These are phyloP conservation scores for Phialemonium atrogriseum DNA, from an alignment of 2,329 filamentous ascomycete species.

Conservation along the genomic window DNA sequence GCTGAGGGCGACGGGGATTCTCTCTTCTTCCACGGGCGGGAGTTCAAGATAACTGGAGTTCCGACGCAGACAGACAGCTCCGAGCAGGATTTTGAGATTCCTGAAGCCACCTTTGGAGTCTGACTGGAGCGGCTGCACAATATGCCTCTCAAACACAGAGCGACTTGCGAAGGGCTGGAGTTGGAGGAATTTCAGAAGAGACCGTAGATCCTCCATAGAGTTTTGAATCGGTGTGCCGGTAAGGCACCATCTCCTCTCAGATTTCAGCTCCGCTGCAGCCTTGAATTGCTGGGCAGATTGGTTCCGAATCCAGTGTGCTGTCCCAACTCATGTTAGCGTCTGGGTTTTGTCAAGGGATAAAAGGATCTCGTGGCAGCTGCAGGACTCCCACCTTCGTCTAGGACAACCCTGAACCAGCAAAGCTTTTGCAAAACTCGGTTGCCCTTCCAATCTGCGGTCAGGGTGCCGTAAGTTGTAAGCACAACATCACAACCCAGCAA, in stretches of 20 bases:
- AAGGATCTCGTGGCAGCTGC: no score
- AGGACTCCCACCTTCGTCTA: constrained; percentile 5
- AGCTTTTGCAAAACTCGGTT: neutral
- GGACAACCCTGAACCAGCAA: constrained; percentile 1
- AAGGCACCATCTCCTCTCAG: constrained; percentile 3
- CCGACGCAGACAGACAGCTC: no score
- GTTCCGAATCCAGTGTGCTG: constrained; percentile 8
- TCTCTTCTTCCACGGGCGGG: no score
- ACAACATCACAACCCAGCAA: no score
- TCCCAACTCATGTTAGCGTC: no score
- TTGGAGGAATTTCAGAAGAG: constrained; percentile 6
- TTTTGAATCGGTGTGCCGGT: constrained; percentile 7
- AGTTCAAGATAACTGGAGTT: no score
- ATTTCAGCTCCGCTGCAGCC: no score
- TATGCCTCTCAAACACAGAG: constrained; percentile 1
- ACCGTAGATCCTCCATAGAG: constrained; percentile 1
- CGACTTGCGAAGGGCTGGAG: constrained; percentile 3
- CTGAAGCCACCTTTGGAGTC: no score
- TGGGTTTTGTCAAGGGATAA: no score
- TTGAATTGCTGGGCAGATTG: neutral
- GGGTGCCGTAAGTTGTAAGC: constrained; percentile 4
- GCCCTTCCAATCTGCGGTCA: constrained; percentile 1
- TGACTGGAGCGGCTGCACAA: no score
- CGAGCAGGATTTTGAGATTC: no score
- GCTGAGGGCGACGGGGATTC: no score